Base-by-base conservation (phyloP, 352 stramenopile species). In the Pythium aquatile region DNA sequence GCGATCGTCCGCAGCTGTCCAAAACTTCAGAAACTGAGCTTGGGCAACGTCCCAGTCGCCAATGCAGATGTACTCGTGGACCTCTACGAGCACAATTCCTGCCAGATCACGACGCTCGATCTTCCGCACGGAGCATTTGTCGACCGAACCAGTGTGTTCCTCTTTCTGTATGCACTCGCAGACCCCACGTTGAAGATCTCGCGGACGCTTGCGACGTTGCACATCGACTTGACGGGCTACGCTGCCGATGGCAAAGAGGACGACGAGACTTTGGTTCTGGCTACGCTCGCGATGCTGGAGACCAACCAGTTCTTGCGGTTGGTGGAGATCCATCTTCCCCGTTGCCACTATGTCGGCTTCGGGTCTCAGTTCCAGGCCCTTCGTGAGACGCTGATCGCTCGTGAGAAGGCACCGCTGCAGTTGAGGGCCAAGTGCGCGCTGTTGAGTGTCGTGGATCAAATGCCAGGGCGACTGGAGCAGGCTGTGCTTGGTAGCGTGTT, bases 401-500 rank as follows among this genome's bases (percentile, higher is more conserved):
- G 20, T 9, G 20, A 53, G 26, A 53, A 32, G n/a, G 2, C 20
- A n/a, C 54, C 54, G 8, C 13, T 52, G 54, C 9, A 37, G 11
- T 37, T 60, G 54, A 40, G 37, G 2, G n/a, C 37, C 37, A 52
- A 60, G 37, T 52, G 24, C 28, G 54, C 54, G 2, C 14, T 60
- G 37, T 26, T 60, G 17, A 60, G 37, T 30, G 54, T 32, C 4
- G 4, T 60, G 1, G 4, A 16, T 9, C 16, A 52, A 16, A 14
- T 13, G 8, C 16, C 6, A 1, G 14, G 2, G 24, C 10, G 13
- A 4, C 10, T 58, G 1, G 17, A 32, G 8, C 33, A 48, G 10
- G 39, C 6, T 6, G 54, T 60, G 24, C 11, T 60, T 1, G 8
- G 24, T 0, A 40, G 26, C 6, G 37, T 60, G 9, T 60, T 52